Evolutionary conservation across 2,329 filamentous ascomycete genomes (phyloP).

Genomic region (Tolypocladium sp.): DNA sequence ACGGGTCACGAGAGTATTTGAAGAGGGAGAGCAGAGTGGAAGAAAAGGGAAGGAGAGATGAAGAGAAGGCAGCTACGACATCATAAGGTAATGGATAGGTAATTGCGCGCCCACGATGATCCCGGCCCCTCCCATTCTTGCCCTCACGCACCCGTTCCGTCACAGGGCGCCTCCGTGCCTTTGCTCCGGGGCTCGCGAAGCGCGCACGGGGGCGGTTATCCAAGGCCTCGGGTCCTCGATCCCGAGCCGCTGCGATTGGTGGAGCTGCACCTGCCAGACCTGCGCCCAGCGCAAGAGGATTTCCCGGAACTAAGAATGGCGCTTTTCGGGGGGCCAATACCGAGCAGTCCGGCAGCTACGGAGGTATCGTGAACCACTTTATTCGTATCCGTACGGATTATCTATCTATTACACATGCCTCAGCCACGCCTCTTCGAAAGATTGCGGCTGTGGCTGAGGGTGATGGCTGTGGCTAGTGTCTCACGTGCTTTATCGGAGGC

Average conservation of each 20-base stretch:
- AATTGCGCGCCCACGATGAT: background rate
- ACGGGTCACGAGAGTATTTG: background rate
- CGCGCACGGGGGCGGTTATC: slow-evolving; percentile 3
- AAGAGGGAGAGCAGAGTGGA: slow-evolving; percentile 1
- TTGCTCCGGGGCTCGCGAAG: background rate
- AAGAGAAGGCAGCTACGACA: slow-evolving; percentile 5
- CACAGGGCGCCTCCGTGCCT: background rate
- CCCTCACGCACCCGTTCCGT: background rate
- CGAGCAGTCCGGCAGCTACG: background rate
- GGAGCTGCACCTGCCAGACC: background rate
- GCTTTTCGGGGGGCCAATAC: background rate
- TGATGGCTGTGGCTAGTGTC: no score
- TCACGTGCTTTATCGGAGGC: no score
- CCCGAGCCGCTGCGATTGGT: background rate
- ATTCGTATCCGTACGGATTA: no score
- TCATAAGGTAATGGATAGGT: slow-evolving; percentile 2
- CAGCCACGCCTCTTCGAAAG: background rate
- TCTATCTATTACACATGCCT: no score
- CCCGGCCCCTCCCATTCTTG: background rate
- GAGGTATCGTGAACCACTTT: background rate
- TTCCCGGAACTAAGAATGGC: slow-evolving; percentile 16
- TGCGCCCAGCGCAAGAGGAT: slow-evolving; percentile 19
- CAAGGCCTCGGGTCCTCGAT: slow-evolving; percentile 3
- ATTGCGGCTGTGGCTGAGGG: no score
- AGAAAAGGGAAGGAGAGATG: slow-evolving; percentile 4